Conservation (phyloP, 2,329 filamentous ascomycete genomes). For the Fonsecaea pugnacius region DNA sequence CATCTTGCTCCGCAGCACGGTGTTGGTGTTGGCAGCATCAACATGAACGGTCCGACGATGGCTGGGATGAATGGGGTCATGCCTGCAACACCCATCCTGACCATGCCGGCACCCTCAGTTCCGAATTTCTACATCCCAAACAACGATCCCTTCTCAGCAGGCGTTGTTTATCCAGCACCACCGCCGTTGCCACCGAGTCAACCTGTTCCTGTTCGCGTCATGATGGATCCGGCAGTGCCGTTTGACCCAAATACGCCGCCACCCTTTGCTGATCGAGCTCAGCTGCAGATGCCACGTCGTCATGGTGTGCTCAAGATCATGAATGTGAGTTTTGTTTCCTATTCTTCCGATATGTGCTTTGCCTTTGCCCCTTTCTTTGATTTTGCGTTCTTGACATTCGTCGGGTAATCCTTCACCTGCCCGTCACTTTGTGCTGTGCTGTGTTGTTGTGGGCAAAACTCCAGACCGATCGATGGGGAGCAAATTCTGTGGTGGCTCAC, state of each 20-base stretch:
- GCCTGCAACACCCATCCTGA: neutral
- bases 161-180: neutral
- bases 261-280: conserved; percentile 37
- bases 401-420: neutral
- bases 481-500: neutral
- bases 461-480: neutral
- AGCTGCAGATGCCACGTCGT: conserved; percentile 28
- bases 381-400: neutral
- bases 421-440: conserved; percentile 2
- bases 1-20: neutral
- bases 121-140: conserved; percentile 3
- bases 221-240: conserved; percentile 6
- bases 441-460: neutral
- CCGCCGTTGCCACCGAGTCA: too few species aligned
- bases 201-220: neutral
- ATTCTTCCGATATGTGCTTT: too few species aligned
- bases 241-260: conserved; percentile 30
- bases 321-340: conserved; percentile 38
- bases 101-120: neutral
- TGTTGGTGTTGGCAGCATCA: neutral
- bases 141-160: neutral
- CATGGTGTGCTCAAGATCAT: conserved; percentile 44
- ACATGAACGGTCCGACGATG: neutral
- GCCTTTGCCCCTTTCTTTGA: neutral
- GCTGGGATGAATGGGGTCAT: neutral